Base-by-base conservation (phyloP, 306 rosid species). In the Cyclanthera cordifolia region DNA sequence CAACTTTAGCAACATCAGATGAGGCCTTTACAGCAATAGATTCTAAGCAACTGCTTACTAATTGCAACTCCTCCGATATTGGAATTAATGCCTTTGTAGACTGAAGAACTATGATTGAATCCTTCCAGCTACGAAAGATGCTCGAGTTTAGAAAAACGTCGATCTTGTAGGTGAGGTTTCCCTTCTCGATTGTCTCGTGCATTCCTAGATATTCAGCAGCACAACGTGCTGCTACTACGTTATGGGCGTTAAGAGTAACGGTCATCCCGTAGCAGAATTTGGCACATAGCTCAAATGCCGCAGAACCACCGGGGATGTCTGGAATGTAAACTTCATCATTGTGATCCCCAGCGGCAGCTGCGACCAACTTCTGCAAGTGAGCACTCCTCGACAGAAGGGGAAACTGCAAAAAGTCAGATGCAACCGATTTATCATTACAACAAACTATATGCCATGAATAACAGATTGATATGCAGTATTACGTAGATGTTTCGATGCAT, bases 111-210 rank as follows among this genome's bases (percentile, higher is more conserved):
- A 94, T 90, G 79, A 90, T 88, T 1, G 99, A 94, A 74, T 94
- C 99, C 87, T 94, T 94, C 99, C 99, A 94, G 85, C 95, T 85
- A 47, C 86, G 90, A 72, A 94, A 94, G 69, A 94, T 81, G 84
- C 97, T 88, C 30, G 99, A 84, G 80, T 74, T 79, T 37, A 94
- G 96, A 80, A 94, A 94, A 76, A 86, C 91, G 71, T 94, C 99
- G 30, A 94, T 82, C 88, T 94, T 94, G 90, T 90, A 94, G 53
- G 87, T 69, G 76, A 94, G 95, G 79, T 94, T 94, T 51, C 97
- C 97, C 82, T 88, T 94, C 80, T 94, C 99, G 7, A 83, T 74
- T 25, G 76, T 70, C 82, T 94, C 99, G 1, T 90, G 76, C 99
- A 94, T 94, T 74, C 85, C 95, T 66, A 94, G 83, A 76, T 86